phyloP scores from a whole-genome alignment of 305 asterid genomes.

The Vinca major region DNA sequence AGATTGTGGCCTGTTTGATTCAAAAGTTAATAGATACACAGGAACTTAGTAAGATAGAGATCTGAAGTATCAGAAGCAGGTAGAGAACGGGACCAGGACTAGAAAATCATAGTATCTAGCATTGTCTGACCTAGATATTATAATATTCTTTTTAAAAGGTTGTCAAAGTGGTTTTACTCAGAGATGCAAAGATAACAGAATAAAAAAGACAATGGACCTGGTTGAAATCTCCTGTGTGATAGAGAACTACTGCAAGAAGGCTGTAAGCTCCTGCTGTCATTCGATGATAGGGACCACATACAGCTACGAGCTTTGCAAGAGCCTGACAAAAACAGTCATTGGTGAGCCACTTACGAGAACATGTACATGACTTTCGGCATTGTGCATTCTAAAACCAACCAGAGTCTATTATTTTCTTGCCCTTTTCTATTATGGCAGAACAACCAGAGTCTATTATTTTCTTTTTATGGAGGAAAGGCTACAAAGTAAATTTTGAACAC shows the following conservation, averaged over 20 bases:
- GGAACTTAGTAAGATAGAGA: not conserved
- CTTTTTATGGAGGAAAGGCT: conserved; percentile 5
- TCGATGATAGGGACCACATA: conserved; percentile 94
- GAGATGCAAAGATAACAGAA: conserved; percentile 14
- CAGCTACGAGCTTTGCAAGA: conserved; percentile 93
- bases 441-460: not conserved
- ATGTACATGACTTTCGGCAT: not conserved
- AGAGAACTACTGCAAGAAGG: conserved; percentile 96
- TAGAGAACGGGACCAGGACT: not conserved
- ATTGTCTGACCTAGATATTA: not conserved
- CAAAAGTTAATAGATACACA: conserved; percentile 2
- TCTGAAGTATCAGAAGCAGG: conserved; percentile 5
- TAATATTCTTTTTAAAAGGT: conserved; percentile 11
- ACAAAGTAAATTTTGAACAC: not conserved
- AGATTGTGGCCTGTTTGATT: conserved; percentile 76
- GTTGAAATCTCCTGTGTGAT: conserved; percentile 98
- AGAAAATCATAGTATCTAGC: not conserved
- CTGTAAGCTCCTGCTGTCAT: conserved; percentile 99
- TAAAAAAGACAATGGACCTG: conserved; percentile 46
- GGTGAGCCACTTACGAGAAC: conserved; percentile 11
- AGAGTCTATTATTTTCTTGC: not conserved
- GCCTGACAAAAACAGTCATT: conserved; percentile 45
- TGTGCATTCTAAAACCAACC: not conserved
- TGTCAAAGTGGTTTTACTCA: conserved; percentile 10
- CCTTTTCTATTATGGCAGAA: not conserved